A percentile compares a stretch with the other conserved stretches of the same genome.
phyloP scores from a whole-genome alignment of 2,329 filamentous ascomycete genomes.

The Ilyonectria destructans region DNA sequence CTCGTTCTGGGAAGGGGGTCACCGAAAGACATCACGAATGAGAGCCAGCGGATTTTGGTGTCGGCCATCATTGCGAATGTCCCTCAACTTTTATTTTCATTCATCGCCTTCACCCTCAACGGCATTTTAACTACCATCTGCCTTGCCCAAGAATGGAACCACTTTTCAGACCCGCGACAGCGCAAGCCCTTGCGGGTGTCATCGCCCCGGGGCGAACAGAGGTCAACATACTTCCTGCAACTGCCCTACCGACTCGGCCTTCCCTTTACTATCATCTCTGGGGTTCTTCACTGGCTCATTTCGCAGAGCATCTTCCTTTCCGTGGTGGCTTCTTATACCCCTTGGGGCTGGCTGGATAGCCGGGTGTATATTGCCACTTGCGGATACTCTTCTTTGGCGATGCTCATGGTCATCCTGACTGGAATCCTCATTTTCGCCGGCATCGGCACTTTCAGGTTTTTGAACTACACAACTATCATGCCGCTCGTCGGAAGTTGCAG shows the following conservation, averaged over 20 bases:
- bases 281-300: conserved; percentile 8
- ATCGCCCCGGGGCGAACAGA: background rate
- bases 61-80: background rate
- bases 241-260: conserved; percentile 12
- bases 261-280: background rate
- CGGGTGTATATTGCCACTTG: background rate
- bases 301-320: conserved; percentile 22
- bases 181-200: conserved; percentile 12
- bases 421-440: background rate
- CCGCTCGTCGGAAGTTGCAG: background rate
- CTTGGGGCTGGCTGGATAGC: background rate
- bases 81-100: background rate
- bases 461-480: background rate
- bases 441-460: background rate
- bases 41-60: no score
- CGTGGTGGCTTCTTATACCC: background rate
- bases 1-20: no score
- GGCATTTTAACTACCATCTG: conserved; percentile 13
- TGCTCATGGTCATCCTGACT: background rate
- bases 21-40: no score
- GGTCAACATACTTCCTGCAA: conserved; percentile 20
- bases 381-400: background rate
- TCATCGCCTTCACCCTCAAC: background rate
- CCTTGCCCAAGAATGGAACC: conserved; percentile 12
- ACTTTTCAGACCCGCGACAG: background rate